Base-by-base conservation (phyloP, 768 basidiomycete species). In the Sarcomyxa edulis region DNA sequence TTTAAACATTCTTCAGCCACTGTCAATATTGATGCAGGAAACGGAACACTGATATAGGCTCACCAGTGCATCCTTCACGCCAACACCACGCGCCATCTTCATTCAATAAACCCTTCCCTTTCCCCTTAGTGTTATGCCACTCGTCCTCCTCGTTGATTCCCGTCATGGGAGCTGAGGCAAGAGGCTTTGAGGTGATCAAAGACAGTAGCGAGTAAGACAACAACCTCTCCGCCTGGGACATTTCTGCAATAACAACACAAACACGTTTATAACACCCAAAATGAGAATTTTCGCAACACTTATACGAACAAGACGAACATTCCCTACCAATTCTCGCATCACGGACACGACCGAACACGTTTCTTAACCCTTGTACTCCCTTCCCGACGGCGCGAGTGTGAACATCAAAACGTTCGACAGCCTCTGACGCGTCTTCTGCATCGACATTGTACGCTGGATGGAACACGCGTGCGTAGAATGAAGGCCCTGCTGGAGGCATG, bases 391-490 rank as follows among this genome's bases (percentile, higher is more conserved):
- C 83, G 24, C 65, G 70, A 1, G 78, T 69, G 48, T 92, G 84
- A 7, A 59, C 62, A 26, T 78, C 74, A 53, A 93, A 93, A 1
- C 72, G 61, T 6, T 77, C 71, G 5, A 76, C 65, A 0, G 69
- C 58, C 11, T 77, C 76, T 9, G 62, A 55, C 0, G 84, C 81
- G 18, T 92, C 90, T 28, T 84, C 78, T 0, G 68, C 53, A 46
- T 93, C 89, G 19, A 92, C 52, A 51, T 92, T 92, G 61, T 87
- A 93, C 0, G 75, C 83, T 3, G 88, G 90, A 49, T 93, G 90
- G 49, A 80, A 90, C 1, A 91, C 81, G 28, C 76, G 78, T 1
- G 81, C 78, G 50, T 82, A 88, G 53, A 91, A 92, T 1, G 74
- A 64, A 7, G 86, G 76, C 1, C 84, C 86, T n/a, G 82, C 76